Evolutionary conservation across 164 flowering plant genomes (phyloP).

Genomic region (Hamamelis virginiana): DNA sequence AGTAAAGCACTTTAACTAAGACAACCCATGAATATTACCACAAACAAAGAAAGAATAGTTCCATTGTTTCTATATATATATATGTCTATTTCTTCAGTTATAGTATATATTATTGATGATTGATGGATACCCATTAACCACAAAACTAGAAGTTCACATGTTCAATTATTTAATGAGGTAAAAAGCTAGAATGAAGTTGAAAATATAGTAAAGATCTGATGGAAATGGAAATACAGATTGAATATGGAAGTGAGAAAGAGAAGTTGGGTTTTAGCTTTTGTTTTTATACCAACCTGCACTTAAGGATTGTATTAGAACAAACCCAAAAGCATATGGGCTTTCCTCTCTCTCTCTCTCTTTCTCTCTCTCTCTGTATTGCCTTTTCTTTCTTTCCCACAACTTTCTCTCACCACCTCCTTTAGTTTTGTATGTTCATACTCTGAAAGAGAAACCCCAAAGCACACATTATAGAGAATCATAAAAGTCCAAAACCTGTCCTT

Average conservation of each 20-base stretch:
- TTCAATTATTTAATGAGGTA: neutral
- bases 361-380: neutral
- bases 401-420: slow-evolving; percentile 11
- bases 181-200: slow-evolving; percentile 1
- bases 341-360: slow-evolving; percentile 5
- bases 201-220: neutral
- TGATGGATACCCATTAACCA: slow-evolving; percentile 1
- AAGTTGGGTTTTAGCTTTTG: neutral
- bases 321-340: slow-evolving; percentile 17
- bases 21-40: slow-evolving; percentile 22
- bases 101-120: neutral
- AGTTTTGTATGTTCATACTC: slow-evolving; percentile 13
- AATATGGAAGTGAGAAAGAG: slow-evolving; percentile 1
- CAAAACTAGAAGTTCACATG: neutral
- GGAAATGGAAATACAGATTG: neutral
- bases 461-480: neutral
- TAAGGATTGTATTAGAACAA: slow-evolving; percentile 4
- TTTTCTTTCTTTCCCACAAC: slow-evolving; percentile 10
- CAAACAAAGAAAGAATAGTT: slow-evolving; percentile 1
- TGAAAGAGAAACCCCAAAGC: neutral
- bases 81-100: neutral
- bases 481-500: neutral
- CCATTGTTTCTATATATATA: neutral
- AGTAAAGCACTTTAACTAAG: slow-evolving; percentile 28
- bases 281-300: slow-evolving; percentile 16